phyloP scores from a whole-genome alignment of 176 grass and related monocot genomes.

The Cocos nucifera region DNA sequence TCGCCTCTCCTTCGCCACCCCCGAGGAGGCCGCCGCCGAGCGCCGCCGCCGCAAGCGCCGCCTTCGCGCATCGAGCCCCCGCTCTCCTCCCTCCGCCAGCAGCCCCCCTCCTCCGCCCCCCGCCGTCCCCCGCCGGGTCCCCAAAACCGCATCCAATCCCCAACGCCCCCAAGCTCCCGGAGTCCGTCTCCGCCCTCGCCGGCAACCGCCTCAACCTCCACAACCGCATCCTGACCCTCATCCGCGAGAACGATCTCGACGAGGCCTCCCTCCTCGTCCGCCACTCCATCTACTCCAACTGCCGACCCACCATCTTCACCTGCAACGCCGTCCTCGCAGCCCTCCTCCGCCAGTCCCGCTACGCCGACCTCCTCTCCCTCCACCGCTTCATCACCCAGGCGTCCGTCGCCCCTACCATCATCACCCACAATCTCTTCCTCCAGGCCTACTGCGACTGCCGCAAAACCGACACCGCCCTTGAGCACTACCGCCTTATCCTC shows the following conservation, averaged over 20 bases:
- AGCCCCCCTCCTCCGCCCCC: background rate
- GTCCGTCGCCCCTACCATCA: constrained; percentile 59
- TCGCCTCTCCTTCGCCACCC: constrained; percentile 34
- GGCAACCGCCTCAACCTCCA: constrained; percentile 55
- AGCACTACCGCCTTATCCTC: constrained; percentile 55
- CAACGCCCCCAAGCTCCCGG: constrained; percentile 54
- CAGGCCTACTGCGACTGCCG: constrained; percentile 56
- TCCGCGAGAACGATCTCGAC: constrained; percentile 54
- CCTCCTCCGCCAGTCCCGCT: constrained; percentile 51
- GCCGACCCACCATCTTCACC: constrained; percentile 70
- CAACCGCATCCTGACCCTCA: constrained; percentile 69
- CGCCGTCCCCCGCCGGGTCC: constrained; percentile 9
- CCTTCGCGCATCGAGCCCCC: constrained; percentile 16
- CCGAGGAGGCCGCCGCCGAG: constrained; percentile 21
- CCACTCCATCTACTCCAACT: constrained; percentile 97
- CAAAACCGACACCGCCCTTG: constrained; percentile 50
- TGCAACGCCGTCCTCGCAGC: constrained; percentile 58
- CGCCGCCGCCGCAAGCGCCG: constrained; percentile 21
- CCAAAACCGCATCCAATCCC: constrained; percentile 20
- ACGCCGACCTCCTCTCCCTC: constrained; percentile 75
- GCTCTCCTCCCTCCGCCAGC: background rate
- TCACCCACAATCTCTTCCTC: constrained; percentile 74
- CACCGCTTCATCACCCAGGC: constrained; percentile 79
- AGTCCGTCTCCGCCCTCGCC: constrained; percentile 53
- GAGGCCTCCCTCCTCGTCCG: constrained; percentile 71